Evolutionary conservation across 805 yeast genomes (phyloP).

Genomic region (Sporopachydermia quercuum): DNA sequence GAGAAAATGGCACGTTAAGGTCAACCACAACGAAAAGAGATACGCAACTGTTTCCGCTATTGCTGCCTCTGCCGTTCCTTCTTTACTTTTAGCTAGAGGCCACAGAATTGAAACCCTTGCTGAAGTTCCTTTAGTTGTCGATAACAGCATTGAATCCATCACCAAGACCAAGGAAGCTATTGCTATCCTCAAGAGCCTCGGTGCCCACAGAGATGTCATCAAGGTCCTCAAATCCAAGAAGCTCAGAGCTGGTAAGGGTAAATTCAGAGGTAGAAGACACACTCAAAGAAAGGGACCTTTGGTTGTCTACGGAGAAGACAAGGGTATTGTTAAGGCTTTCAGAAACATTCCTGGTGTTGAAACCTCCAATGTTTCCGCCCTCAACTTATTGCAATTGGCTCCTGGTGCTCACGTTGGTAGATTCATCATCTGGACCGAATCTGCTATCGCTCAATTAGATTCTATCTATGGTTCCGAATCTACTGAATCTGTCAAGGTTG

Average conservation of each 20-base stretch:
- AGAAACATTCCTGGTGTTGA: slow-evolving; percentile 99
- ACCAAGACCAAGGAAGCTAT: slow-evolving; percentile 97
- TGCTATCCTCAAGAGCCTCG: slow-evolving; percentile 94
- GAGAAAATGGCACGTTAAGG: slow-evolving; percentile 99
- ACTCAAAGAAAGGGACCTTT: slow-evolving; percentile 99
- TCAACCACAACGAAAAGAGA: slow-evolving; percentile 99
- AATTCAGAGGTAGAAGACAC: slow-evolving; percentile 98
- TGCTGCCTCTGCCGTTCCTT: slow-evolving; percentile 97
- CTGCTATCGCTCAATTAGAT: slow-evolving; percentile 95
- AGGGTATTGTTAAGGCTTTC: slow-evolving; percentile 96
- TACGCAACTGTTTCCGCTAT: slow-evolving; percentile 99
- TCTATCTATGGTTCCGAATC: slow-evolving; percentile 92
- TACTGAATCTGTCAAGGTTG: slow-evolving; percentile 64
- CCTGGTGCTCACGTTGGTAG: slow-evolving; percentile 99
- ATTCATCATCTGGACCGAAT: slow-evolving; percentile 98
- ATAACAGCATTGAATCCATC: slow-evolving; percentile 84
- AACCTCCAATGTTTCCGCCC: slow-evolving; percentile 80
- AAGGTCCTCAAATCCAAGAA: slow-evolving; percentile 98
- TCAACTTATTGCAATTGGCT: slow-evolving; percentile 95
- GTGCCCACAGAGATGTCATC: slow-evolving; percentile 97
- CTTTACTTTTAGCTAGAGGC: slow-evolving; percentile 98
- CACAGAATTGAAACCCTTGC: slow-evolving; percentile 98
- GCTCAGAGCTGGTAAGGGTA: slow-evolving; percentile 99
- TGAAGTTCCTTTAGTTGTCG: slow-evolving; percentile 96
- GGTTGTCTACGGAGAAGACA: slow-evolving; percentile 95